Conservation (phyloP, 2,329 filamentous ascomycete species). For the Calonectria pseudoturangicola region DNA sequence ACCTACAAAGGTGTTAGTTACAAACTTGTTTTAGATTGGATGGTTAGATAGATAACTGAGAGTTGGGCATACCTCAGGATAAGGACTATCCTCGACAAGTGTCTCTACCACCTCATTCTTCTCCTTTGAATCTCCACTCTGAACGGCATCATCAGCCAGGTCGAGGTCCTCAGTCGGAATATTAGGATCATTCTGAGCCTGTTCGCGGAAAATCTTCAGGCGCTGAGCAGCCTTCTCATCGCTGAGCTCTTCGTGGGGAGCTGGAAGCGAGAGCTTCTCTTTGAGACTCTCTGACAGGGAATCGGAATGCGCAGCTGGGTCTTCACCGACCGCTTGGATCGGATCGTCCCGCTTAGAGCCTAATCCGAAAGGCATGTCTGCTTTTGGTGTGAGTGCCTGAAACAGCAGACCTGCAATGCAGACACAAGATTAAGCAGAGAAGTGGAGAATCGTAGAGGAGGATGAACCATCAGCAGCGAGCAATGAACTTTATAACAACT, state of each 20-base stretch:
- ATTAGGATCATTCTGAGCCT: conserved; percentile 13
- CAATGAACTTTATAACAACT: conserved; percentile 15
- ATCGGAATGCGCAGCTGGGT: conserved; percentile 17
- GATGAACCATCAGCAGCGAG: conserved; percentile 2
- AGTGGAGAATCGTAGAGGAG: not conserved
- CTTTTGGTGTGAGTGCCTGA: not conserved
- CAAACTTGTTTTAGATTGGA: too few relatives aligned
- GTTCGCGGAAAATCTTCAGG: conserved; percentile 15
- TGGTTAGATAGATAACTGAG: not conserved
- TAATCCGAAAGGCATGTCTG: conserved; percentile 24
- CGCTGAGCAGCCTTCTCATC: conserved; percentile 20
- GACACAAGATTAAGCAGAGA: conserved; percentile 11
- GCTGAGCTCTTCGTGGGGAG: not conserved
- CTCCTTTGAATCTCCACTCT: not conserved
- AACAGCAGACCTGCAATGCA: conserved; percentile 11
- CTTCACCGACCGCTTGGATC: conserved; percentile 16
- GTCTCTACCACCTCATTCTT: conserved; percentile 8
- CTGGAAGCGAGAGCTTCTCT: not conserved
- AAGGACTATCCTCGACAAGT: conserved; percentile 11
- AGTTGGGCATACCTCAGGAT: not conserved
- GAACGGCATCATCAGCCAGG: not conserved
- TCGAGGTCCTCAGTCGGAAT: conserved; percentile 9
- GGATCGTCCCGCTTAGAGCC: conserved; percentile 18
- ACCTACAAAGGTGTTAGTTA: not conserved
- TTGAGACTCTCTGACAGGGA: conserved; percentile 5